phyloP scores from a whole-genome alignment of 768 basidiomycete species.

The Paxillus ammoniavirescens region DNA sequence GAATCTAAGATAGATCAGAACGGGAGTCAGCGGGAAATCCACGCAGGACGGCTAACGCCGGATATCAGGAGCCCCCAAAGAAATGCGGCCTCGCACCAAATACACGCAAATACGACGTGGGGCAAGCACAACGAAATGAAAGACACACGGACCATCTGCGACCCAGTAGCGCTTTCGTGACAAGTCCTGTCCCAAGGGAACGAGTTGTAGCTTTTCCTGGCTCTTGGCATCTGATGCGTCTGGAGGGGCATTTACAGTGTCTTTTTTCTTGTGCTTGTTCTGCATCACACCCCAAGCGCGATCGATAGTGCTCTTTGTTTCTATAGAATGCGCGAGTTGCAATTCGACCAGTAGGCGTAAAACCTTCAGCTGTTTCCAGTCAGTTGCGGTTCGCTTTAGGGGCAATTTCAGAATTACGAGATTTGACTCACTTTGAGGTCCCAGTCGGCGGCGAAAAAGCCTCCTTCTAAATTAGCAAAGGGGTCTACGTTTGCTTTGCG shows the following conservation, averaged over 20 bases:
- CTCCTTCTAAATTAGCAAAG: constrained; percentile 60
- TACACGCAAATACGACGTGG: constrained; percentile 64
- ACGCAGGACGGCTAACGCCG: constrained; percentile 36
- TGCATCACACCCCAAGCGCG: constrained; percentile 84
- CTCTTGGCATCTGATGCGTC: constrained; percentile 63
- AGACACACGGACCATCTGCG: constrained; percentile 78
- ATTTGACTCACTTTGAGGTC: constrained; percentile 66
- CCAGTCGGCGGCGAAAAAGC: constrained; percentile 82
- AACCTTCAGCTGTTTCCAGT: constrained; percentile 63
- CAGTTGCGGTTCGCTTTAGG: constrained; percentile 28
- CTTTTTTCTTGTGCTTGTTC: constrained; percentile 82
- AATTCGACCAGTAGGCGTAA: constrained; percentile 84
- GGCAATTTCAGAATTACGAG: constrained; percentile 24
- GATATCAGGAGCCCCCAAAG: constrained; percentile 42
- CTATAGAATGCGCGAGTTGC: constrained; percentile 66
- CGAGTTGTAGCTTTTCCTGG: constrained; percentile 59
- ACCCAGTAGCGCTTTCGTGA: constrained; percentile 82
- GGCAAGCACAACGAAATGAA: constrained; percentile 32
- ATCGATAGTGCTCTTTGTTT: constrained; percentile 73
- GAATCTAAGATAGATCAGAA: constrained; percentile 59
- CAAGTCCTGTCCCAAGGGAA: constrained; percentile 76
- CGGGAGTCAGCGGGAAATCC: constrained; percentile 32
- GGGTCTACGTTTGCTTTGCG: constrained; percentile 69
- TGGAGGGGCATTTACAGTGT: constrained; percentile 52
- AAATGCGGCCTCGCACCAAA: constrained; percentile 56